These are phyloP conservation scores for Blastocystis sp. DNA, from an alignment of 352 stramenopile species.

Conservation along the genomic window DNA sequence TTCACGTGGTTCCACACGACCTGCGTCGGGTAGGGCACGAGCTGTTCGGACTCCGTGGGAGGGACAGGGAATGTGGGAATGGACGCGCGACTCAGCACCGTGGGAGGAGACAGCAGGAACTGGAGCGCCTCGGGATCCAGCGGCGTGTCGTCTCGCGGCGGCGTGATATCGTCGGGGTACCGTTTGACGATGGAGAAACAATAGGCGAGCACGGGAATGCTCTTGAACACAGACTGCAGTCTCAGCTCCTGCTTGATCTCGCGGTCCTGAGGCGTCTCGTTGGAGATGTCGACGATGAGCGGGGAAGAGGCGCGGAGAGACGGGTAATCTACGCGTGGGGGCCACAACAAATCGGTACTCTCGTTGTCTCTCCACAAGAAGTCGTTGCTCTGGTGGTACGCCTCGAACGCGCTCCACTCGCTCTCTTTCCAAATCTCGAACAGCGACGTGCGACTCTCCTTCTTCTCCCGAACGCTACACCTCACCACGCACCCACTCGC, in stretches of 20 bases:
- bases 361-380: conserved; percentile 46
- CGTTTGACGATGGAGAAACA: conserved; percentile 10
- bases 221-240: background rate
- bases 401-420: conserved; percentile 16
- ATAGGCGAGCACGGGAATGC: conserved; percentile 23
- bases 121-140: background rate
- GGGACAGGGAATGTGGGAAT: conserved; percentile 34
- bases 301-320: background rate
- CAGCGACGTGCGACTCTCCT: background rate
- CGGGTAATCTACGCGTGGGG: background rate
- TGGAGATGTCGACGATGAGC: background rate
- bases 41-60: background rate
- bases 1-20: conserved; percentile 9
- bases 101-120: background rate
- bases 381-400: conserved; percentile 18
- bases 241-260: background rate
- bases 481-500: background rate
- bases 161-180: background rate
- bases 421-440: conserved; percentile 19
- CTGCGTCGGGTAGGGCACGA: background rate
- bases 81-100: background rate
- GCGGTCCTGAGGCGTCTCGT: background rate
- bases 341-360: background rate
- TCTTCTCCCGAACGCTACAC: conserved; percentile 26
- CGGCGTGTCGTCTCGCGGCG: background rate